Evolutionary conservation across 257 asterid species (phyloP).

Genomic region (Penstemon newberryi): DNA sequence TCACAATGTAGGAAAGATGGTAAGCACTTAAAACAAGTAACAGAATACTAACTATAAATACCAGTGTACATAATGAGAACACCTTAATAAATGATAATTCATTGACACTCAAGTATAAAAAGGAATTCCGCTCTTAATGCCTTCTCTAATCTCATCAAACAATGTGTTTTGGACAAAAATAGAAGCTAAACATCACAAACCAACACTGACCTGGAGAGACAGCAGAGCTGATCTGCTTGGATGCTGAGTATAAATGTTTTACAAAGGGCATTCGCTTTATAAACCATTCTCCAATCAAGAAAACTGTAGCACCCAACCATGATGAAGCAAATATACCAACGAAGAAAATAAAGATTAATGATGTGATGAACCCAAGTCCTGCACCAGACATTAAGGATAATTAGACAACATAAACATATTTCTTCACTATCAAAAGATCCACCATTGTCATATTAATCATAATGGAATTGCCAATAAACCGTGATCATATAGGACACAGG

Average conservation of each 20-base stretch:
- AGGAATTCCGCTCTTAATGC: slow-evolving; percentile 4
- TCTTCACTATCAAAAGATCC: slow-evolving; percentile 13
- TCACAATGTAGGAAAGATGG: not conserved
- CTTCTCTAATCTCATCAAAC: slow-evolving; percentile 14
- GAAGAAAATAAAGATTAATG: slow-evolving; percentile 70
- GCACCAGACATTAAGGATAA: slow-evolving; percentile 36
- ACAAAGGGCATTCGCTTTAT: slow-evolving; percentile 89
- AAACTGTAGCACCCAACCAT: slow-evolving; percentile 88
- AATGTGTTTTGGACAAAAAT: slow-evolving; percentile 16
- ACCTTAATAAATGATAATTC: not conserved
- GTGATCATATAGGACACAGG: not conserved
- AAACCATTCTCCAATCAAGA: slow-evolving; percentile 91
- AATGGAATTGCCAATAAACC: not conserved
- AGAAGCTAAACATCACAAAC: not conserved
- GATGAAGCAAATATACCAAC: slow-evolving; percentile 91
- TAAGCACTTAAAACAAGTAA: not conserved
- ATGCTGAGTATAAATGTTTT: slow-evolving; percentile 80
- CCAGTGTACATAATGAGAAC: not conserved
- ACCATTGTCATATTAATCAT: not conserved
- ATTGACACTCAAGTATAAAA: not conserved
- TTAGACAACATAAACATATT: slow-evolving; percentile 26
- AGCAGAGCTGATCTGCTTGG: slow-evolving; percentile 90
- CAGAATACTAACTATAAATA: slow-evolving; percentile 17
- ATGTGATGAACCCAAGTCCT: slow-evolving; percentile 94
- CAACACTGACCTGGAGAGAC: slow-evolving; percentile 73